Base-by-base conservation (phyloP, 106 monocot species). In the Acorus calamus region DNA sequence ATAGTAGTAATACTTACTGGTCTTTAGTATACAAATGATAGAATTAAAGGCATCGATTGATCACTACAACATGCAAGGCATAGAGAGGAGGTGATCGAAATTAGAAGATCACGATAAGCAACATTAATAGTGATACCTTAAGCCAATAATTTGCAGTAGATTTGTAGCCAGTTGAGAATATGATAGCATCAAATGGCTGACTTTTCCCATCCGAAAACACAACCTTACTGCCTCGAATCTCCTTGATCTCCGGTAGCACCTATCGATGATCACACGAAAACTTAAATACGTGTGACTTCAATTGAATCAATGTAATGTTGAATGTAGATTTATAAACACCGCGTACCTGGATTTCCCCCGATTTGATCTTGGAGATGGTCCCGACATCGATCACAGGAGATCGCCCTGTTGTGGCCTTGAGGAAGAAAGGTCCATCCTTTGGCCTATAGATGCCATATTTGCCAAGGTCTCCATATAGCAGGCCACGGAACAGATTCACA, bases 111-210 rank as follows among this genome's bases (percentile, higher is more conserved):
- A 28, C 0, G 28, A 28, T 28, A 28, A 28, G 28, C 28, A 28
- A 28, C 28, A 28, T 28, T 28, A 28, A 28, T 28, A 28, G 28
- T 28, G 28, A 4, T 70, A 79, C 86, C 79, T 86, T 67, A 8
- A 86, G 72, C 93, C 88, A 93, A 6, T 48, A 68, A 11, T 62
- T 78, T 7, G 76, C 78, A 12, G 71, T 63, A 64, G 76, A 83
- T 53, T 14, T 76, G 63, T 83, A 88, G 3, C 93, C 88, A 1
- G 88, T 88, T 3, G 88, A 85, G n/a, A 85, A 88, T 42, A 93
- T 50, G 41, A 93, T 93, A 2, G 72, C 69, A 60, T 93, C 88
- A 51, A 78, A 93, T 3, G 44, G 7, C 4, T 62, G 41, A 0
- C 56, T 49, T 45, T 28, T 71, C 5, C 80, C 85, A 62, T 83